A percentile compares a stretch with the other conserved stretches of the same genome.
phyloP scores from a whole-genome alignment of 1,139 yeast species.

The Candida sanyaensis region DNA sequence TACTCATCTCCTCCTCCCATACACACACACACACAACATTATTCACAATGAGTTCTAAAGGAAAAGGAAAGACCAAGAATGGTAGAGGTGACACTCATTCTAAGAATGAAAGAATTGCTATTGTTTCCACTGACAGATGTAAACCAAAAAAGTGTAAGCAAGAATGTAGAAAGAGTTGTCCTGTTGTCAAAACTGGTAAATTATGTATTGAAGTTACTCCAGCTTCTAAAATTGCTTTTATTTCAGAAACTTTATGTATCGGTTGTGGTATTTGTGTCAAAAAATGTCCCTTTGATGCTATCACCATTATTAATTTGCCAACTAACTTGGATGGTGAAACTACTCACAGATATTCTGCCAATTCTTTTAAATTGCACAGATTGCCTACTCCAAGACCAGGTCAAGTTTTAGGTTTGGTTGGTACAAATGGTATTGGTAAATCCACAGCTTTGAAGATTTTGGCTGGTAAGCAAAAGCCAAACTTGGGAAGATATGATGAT shows the following conservation, averaged over 20 bases:
- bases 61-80: slow-evolving; percentile 12
- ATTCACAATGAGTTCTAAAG: slow-evolving; percentile 13
- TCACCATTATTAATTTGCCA: slow-evolving; percentile 91
- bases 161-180: slow-evolving; percentile 95
- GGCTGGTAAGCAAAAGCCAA: slow-evolving; percentile 98
- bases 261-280: slow-evolving; percentile 99
- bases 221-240: slow-evolving; percentile 86
- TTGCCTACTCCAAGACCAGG: slow-evolving; percentile 99
- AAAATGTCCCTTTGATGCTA: slow-evolving; percentile 97
- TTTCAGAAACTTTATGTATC: slow-evolving; percentile 93
- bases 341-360: slow-evolving; percentile 96
- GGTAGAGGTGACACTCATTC: slow-evolving; percentile 44
- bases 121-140: slow-evolving; percentile 90
- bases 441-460: slow-evolving; percentile 96
- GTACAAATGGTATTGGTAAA: slow-evolving; percentile 99
- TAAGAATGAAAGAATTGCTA: slow-evolving; percentile 85
- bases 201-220: slow-evolving; percentile 96
- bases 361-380: slow-evolving; percentile 94
- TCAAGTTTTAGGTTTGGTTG: slow-evolving; percentile 95
- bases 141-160: slow-evolving; percentile 98
- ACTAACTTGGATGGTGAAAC: slow-evolving; percentile 91
- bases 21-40: background rate
- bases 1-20: background rate
- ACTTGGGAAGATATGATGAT: slow-evolving; percentile 87
- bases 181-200: slow-evolving; percentile 96